Percentiles rank a stretch among this genome's conserved stretches.
phyloP scores from a whole-genome alignment of 345 rosid species.

The Eucalyptus regnans region DNA sequence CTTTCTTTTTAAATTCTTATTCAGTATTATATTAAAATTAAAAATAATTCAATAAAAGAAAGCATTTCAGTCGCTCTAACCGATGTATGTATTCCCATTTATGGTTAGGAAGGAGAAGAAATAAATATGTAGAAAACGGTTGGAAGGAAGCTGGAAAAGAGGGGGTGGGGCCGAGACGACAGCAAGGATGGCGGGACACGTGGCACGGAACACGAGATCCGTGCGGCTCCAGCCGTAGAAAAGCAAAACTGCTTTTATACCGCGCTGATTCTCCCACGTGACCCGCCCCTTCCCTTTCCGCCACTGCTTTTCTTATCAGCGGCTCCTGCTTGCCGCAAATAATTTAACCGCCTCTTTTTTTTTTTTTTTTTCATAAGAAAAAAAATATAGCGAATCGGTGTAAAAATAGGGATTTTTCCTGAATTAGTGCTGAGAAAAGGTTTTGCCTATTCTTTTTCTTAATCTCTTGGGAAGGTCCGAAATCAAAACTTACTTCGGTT shows the following conservation, averaged over 20 bases:
- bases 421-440: not conserved
- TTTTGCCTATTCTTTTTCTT: fast-evolving
- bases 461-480: not conserved
- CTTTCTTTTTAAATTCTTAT: not conserved
- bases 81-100: not conserved
- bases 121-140: not conserved
- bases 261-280: not conserved
- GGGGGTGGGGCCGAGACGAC: not conserved
- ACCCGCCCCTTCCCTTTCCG: not conserved
- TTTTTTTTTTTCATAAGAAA: not conserved
- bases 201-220: slow-evolving; percentile 13
- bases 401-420: not conserved
- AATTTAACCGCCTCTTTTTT: not conserved
- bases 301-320: not conserved
- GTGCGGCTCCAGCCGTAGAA: not conserved
- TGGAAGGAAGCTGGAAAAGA: not conserved
- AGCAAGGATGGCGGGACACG: not conserved
- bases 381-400: not conserved
- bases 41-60: not conserved
- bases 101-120: not conserved
- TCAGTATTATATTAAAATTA: not conserved
- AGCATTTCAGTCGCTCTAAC: not conserved
- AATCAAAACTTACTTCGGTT: not conserved
- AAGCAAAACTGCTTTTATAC: not conserved
- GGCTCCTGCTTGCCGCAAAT: not conserved